A percentile compares a stretch with the other conserved stretches of the same genome.
Evolutionary conservation across 176 grass and related monocot genomes (phyloP).

Genomic region (Canna indica): DNA sequence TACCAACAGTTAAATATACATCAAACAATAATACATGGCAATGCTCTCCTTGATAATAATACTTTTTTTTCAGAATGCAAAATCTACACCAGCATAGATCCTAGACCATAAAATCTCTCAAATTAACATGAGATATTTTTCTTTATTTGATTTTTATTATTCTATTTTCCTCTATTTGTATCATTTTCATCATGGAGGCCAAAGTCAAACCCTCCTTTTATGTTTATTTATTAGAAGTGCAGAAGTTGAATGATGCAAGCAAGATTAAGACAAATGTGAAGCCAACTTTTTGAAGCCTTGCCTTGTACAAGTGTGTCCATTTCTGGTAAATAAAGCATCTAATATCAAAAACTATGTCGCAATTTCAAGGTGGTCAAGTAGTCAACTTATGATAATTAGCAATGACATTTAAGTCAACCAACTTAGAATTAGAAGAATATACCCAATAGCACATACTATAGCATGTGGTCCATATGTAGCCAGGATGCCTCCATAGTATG

Average conservation of each 20-base stretch:
- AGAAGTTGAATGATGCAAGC: neutral
- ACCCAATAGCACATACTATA: conserved; percentile 33
- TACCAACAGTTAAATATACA: no score
- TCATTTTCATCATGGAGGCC: neutral
- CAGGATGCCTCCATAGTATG: conserved; percentile 42
- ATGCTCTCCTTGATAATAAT: no score
- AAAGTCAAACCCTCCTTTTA: no score
- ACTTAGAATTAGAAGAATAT: neutral
- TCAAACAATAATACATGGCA: no score
- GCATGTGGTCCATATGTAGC: conserved; percentile 47
- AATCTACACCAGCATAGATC: no score
- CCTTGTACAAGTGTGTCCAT: neutral
- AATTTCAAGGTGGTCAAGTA: neutral
- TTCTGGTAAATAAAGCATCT: neutral
- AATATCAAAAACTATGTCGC: neutral
- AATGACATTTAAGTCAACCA: neutral
- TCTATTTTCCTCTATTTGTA: neutral
- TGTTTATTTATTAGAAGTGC: neutral
- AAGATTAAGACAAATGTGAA: neutral
- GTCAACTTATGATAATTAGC: neutral
- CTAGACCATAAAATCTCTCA: neutral
- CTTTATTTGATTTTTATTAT: neutral
- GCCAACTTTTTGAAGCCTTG: neutral
- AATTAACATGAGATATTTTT: neutral
- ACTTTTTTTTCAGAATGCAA: no score